A percentile compares a stretch with the other conserved stretches of the same genome.
Evolutionary conservation across 2,329 filamentous ascomycete species (phyloP).

Genomic region (Tolypocladium pustulatum): DNA sequence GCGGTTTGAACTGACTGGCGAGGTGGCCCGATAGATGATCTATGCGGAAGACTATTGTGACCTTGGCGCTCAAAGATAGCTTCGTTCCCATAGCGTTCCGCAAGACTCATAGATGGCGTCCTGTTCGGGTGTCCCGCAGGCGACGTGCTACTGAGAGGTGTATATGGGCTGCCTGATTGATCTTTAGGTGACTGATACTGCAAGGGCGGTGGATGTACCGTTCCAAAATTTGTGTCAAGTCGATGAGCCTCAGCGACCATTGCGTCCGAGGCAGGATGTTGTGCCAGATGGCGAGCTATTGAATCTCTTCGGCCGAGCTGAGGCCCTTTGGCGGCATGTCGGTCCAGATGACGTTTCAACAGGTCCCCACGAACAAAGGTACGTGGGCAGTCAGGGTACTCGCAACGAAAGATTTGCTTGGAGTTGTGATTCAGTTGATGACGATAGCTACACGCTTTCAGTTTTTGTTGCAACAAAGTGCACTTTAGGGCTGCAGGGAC

Average conservation of each 20-base stretch:
- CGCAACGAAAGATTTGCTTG: constrained; percentile 90
- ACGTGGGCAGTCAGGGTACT: constrained; percentile 81
- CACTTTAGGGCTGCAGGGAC: constrained; percentile 8
- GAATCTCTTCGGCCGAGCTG: constrained; percentile 65
- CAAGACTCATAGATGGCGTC: not conserved
- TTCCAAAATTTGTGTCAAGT: constrained; percentile 1
- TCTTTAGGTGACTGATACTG: constrained; percentile 37
- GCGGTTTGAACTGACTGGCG: constrained; percentile 36
- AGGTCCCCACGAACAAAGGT: constrained; percentile 91
- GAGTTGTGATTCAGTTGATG: constrained; percentile 95
- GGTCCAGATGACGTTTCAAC: constrained; percentile 73
- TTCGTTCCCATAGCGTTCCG: constrained; percentile 3
- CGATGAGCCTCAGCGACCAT: not conserved
- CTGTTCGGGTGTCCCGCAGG: constrained; percentile 18
- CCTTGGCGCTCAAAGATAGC: constrained; percentile 8
- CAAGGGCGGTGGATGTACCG: constrained; percentile 25
- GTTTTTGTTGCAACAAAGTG: not conserved
- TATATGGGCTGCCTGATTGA: constrained; percentile 32
- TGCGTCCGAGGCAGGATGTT: constrained; percentile 21
- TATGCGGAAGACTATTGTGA: constrained; percentile 19
- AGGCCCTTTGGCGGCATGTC: constrained; percentile 70
- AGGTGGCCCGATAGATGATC: constrained; percentile 20
- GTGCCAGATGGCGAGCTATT: constrained; percentile 21
- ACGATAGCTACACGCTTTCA: constrained; percentile 46
- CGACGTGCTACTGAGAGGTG: constrained; percentile 33